Base-by-base conservation (phyloP, 2,329 filamentous ascomycete species). In the Verticillium isaacii region DNA sequence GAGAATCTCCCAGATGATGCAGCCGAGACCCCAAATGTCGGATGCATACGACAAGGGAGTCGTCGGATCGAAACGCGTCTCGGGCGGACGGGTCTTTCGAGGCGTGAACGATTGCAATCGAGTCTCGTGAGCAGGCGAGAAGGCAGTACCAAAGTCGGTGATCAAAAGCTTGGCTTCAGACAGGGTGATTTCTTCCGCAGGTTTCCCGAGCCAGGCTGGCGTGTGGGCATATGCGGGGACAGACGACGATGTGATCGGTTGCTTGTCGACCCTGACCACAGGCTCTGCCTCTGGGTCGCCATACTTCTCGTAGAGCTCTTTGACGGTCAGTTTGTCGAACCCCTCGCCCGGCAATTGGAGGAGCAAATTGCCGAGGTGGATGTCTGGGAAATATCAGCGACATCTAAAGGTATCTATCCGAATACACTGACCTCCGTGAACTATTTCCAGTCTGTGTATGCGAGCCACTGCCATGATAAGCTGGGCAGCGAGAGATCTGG, bases 1-100 rank as follows among this genome's bases (percentile, higher is more conserved):
- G 17, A 75, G 64, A 39, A 74, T 69, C 23, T 50, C 36, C 68
- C 68, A 75, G 58, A 74, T 72, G 0, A 68, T 60, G 59, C 68
- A 73, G 1, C 67, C 71, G 15, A 75, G 69, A 7, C 67, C 69
- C 74, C 72, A 75, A 29, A 75, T 73, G 34, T 75, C 72, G 1
- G 70, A 69, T 56, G 67, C 39, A 54, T 70, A 74, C 9, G 68
- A 70, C 6, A 74, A 63, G 36, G 72, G 67, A 15, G 60, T 65
- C 12, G 62, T 59, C 39, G 68, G 65, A 50, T 73, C 68, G 61
- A 76, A 74, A 4, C 66, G 64, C 58, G 61, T 62, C 62, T 74
- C 73, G 0, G 72, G 73, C 12, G 72, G 68, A 11, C 67, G 67
- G 34, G 62, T 59, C 32, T 0, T 66, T 19, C 69, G 66, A 1